A percentile compares a stretch with the other conserved stretches of the same genome.
phyloP scores from a whole-genome alignment of 331 rosid species.

The Malus hybrid region DNA sequence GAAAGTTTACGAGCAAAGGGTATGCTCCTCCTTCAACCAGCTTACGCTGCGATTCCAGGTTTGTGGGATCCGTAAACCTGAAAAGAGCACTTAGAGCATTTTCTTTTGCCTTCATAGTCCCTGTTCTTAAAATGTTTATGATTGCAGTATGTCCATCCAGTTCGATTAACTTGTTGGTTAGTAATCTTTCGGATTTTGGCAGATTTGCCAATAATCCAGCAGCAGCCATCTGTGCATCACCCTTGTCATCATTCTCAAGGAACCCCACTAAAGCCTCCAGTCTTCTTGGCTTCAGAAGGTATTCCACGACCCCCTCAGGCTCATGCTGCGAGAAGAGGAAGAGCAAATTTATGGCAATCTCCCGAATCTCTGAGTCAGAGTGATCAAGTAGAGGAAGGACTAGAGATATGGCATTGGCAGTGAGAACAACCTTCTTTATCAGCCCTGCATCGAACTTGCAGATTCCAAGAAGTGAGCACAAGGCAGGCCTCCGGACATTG shows the following conservation, averaged over 20 bases:
- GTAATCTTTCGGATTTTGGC: conserved; percentile 58
- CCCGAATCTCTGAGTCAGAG: conserved; percentile 55
- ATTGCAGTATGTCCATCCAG: conserved; percentile 61
- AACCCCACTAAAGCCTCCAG: conserved; percentile 78
- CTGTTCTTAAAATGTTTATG: conserved; percentile 50
- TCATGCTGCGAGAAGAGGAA: conserved; percentile 80
- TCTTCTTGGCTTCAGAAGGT: conserved; percentile 76
- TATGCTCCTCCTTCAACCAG: conserved; percentile 61
- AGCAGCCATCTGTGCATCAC: conserved; percentile 69
- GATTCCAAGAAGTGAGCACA: conserved; percentile 58
- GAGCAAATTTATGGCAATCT: conserved; percentile 53
- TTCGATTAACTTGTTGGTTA: conserved; percentile 53
- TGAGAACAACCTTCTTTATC: conserved; percentile 66
- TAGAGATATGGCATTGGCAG: conserved; percentile 51
- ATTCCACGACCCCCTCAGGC: conserved; percentile 73
- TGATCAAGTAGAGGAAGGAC: conserved; percentile 77
- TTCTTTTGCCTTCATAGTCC: conserved; percentile 68
- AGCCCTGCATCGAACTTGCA: conserved; percentile 66
- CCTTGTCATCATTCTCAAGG: conserved; percentile 54
- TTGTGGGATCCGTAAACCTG: conserved; percentile 78
- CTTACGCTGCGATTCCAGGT: conserved; percentile 47
- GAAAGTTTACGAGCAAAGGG: conserved; percentile 61
- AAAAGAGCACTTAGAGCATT: conserved; percentile 82
- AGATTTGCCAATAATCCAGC: conserved; percentile 79
- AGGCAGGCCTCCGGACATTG: conserved; percentile 54